Evolutionary conservation across 2,329 filamentous ascomycete species (phyloP).

Genomic region (Ciborinia camelliae): DNA sequence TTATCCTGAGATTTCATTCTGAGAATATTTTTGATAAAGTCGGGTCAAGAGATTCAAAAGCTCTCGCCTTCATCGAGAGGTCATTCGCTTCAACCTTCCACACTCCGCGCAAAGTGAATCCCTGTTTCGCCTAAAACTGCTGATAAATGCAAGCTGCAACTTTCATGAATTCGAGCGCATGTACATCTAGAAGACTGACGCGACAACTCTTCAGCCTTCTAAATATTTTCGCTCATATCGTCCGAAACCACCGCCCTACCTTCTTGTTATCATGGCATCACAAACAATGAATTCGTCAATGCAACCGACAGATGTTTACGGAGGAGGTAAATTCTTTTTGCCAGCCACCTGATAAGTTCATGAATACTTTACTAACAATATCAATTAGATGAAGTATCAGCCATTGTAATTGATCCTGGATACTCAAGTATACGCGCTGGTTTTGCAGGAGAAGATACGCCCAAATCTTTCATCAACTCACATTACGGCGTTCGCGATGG

Average conservation of each 20-base stretch:
- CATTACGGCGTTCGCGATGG: constrained; percentile 69
- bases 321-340: constrained; percentile 50
- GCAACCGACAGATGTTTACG: constrained; percentile 61
- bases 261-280: constrained; percentile 48
- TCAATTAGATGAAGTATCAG: constrained; percentile 84
- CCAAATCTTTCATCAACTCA: constrained; percentile 88
- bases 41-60: background rate
- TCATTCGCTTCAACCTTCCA: constrained; percentile 17
- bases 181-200: constrained; percentile 18
- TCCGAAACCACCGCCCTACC: background rate
- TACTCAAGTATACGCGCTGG: constrained; percentile 89
- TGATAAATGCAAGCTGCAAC: background rate
- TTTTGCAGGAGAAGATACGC: constrained; percentile 95
- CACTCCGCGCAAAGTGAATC: background rate
- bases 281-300: constrained; percentile 54
- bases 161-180: constrained; percentile 16
- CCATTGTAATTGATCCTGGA: constrained; percentile 92
- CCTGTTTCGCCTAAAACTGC: constrained; percentile 9
- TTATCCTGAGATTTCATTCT: background rate
- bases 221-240: background rate
- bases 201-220: constrained; percentile 14
- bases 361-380: constrained; percentile 9
- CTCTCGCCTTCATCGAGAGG: background rate
- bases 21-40: background rate
- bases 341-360: constrained; percentile 6